Evolutionary conservation across 441 rosid genomes (phyloP).

Genomic region (Brassica balearica): DNA sequence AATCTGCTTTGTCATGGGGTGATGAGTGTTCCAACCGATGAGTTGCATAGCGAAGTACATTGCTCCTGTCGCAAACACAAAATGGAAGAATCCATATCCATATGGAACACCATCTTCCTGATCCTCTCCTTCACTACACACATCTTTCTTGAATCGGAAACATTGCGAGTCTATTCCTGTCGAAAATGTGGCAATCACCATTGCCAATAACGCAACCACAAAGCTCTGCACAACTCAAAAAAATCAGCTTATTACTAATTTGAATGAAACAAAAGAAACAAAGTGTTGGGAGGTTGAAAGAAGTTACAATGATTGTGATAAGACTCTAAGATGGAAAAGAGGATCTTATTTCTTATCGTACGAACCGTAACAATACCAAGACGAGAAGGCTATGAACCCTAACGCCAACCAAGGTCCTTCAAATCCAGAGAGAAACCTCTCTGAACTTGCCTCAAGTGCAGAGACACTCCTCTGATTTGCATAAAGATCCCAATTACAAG

Average conservation of each 20-base stretch:
- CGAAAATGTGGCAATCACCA: background rate
- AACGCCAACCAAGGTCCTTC: no score
- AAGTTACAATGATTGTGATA: background rate
- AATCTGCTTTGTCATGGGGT: background rate
- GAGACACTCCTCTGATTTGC: no score
- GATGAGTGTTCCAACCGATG: background rate
- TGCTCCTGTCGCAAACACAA: background rate
- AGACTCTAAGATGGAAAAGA: no score
- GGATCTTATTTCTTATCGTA: no score
- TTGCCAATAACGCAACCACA: background rate
- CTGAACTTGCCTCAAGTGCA: no score
- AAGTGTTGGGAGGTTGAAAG: background rate
- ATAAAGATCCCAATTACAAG: no score
- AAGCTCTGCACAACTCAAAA: background rate
- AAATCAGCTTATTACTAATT: background rate
- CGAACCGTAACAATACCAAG: no score
- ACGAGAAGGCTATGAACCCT: no score
- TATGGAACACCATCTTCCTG: background rate
- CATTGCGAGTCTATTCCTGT: background rate
- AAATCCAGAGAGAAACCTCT: no score
- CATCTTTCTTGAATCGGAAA: background rate
- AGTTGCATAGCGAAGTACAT: background rate
- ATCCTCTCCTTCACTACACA: background rate
- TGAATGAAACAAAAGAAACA: background rate
- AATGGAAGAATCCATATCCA: background rate